Evolutionary conservation across 768 basidiomycete genomes (phyloP), one percentile per base, ranked within the genome.

Genomic region (Amanita rimosa): DNA sequence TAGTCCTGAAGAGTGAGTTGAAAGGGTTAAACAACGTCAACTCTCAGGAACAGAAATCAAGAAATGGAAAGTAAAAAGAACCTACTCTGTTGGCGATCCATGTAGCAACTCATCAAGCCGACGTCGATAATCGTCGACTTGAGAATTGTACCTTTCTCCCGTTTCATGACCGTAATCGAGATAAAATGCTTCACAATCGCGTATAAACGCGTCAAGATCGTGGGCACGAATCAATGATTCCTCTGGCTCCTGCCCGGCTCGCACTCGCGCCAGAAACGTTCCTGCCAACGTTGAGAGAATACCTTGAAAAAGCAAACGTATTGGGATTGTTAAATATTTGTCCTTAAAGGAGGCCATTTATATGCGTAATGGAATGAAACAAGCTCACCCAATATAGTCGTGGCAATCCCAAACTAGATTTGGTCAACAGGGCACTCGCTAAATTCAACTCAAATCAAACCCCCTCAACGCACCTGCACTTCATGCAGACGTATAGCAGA

Each of bases 241-340:
- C 52, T 86, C 81, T 1, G 85, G 85, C 54, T 87, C 85, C 33
- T 75, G 75, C 0, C 82, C 78, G 9, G 83, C 82, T 22, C 83
- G 76, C 21, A 75, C 71, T 10, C 79, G 76, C 3, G 85, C 85
- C 21, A 88, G 69, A 60, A 82, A 87, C 1, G 83, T 81, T 14
- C 85, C 83, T 11, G 81, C 72, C 16, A 86, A 17, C 0, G 85
- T 88, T 3, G 83, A 62, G 9, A 82, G 49, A n/a, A 78, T 84
- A 27, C 85, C 81, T 24, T 24, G 22, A 2, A 24, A 2, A 5
- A 5, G 2, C 22, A 24, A 24, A 5, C n/a, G n/a, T n/a, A n/a
- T n/a, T n/a, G n/a, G n/a, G n/a, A n/a, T n/a, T n/a, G n/a, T n/a
- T n/a, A n/a, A n/a, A n/a, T n/a, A n/a, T n/a, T n/a, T n/a, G n/a